Conservation (phyloP, 1,284 basidiomycete species). For the Cutaneotrichosporon mucoides region DNA sequence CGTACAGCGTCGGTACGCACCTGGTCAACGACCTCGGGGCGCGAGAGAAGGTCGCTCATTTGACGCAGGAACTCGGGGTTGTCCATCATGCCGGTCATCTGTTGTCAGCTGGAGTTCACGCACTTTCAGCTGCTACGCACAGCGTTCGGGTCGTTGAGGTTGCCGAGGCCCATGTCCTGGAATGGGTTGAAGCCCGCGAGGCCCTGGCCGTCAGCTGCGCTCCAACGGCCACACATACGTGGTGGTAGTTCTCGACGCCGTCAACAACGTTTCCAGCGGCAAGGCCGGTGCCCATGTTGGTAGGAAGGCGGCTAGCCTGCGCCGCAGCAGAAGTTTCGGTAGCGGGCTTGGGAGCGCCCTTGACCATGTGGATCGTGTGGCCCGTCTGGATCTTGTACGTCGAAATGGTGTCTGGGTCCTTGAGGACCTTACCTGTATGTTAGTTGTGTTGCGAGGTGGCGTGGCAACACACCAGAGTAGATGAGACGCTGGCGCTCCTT, state of each 20-base stretch:
- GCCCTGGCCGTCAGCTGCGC: slow-evolving; percentile 28
- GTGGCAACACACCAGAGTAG: slow-evolving; percentile 62
- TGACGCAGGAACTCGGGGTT: slow-evolving; percentile 70
- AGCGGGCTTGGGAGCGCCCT: slow-evolving; percentile 64
- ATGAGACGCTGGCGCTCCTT: slow-evolving; percentile 79
- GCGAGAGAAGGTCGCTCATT: slow-evolving; percentile 60
- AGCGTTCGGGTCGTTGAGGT: slow-evolving; percentile 85
- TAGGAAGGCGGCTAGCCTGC: slow-evolving; percentile 56
- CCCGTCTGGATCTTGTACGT: slow-evolving; percentile 72
- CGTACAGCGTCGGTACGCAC: slow-evolving; percentile 26
- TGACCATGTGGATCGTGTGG: slow-evolving; percentile 91
- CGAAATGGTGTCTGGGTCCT: slow-evolving; percentile 78
- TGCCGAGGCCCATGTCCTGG: slow-evolving; percentile 70
- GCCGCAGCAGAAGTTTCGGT: slow-evolving; percentile 21
- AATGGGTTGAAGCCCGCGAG: slow-evolving; percentile 74
- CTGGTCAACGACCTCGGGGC: slow-evolving; percentile 76
- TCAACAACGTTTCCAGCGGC: slow-evolving; percentile 61
- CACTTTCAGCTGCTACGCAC: slow-evolving; percentile 50
- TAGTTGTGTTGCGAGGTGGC: not conserved
- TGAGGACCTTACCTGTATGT: slow-evolving; percentile 47
- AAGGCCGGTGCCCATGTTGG: slow-evolving; percentile 76
- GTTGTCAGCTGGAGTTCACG: slow-evolving; percentile 1
- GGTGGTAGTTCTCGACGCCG: slow-evolving; percentile 43
- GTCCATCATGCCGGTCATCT: slow-evolving; percentile 80
- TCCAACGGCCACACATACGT: slow-evolving; percentile 25